Evolutionary conservation across 1,284 basidiomycete species (phyloP).

Genomic region (Cryptococcus wingfieldii): DNA sequence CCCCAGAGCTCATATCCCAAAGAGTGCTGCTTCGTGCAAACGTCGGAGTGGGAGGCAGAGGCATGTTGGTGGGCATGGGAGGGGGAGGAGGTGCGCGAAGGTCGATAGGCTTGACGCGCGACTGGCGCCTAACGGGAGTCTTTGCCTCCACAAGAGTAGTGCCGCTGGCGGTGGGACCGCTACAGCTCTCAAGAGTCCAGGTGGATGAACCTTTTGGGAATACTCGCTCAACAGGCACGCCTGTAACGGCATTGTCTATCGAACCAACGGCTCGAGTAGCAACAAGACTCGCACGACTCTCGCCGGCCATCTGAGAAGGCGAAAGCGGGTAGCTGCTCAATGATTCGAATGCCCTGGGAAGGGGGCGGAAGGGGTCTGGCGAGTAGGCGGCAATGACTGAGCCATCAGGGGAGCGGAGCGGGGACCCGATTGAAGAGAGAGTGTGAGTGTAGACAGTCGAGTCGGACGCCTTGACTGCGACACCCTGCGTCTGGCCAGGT

Average conservation of each 20-base stretch:
- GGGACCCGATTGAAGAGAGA: conserved; percentile 12
- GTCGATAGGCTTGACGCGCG: background rate
- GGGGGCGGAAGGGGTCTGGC: conserved; percentile 30
- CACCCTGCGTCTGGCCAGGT: conserved; percentile 2
- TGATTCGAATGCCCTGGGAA: conserved; percentile 29
- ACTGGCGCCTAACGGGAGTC: conserved; percentile 7
- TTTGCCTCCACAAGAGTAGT: conserved; percentile 1
- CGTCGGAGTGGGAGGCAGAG: conserved; percentile 35
- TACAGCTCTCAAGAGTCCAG: conserved; percentile 27
- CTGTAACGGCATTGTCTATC: conserved; percentile 9
- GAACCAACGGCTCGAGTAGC: conserved; percentile 5
- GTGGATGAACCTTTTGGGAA: conserved; percentile 15
- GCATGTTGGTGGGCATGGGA: conserved; percentile 30
- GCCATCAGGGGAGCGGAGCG: conserved; percentile 18
- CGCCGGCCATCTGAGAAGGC: conserved; percentile 11
- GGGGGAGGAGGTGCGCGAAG: conserved; percentile 32
- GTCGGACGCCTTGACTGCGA: conserved; percentile 8
- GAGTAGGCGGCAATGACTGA: conserved; percentile 34
- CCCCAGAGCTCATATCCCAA: conserved; percentile 12
- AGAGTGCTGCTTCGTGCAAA: conserved; percentile 18
- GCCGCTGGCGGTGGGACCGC: background rate
- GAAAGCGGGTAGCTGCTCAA: conserved; percentile 29
- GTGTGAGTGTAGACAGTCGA: conserved; percentile 15
- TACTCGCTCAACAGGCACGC: conserved; percentile 17
- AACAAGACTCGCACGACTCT: conserved; percentile 9